Percentiles rank a stretch among this genome's conserved stretches.
Evolutionary conservation across 108 stramenopile genomes (phyloP).

Genomic region (Epithemia pelagica): DNA sequence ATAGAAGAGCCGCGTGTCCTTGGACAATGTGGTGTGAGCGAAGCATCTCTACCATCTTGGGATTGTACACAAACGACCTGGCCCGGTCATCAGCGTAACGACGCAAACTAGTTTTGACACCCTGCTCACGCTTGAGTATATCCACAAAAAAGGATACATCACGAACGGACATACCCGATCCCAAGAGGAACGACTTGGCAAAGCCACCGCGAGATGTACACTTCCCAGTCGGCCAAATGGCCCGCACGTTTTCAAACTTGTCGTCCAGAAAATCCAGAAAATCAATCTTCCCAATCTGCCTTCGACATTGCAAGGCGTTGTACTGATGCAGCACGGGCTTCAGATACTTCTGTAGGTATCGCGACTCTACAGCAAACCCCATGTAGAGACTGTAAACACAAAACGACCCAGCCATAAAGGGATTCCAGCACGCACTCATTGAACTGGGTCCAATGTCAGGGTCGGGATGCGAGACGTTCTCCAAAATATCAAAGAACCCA

Average conservation of each 20-base stretch:
- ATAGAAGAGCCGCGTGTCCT: too few relatives aligned
- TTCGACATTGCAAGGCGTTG: neutral
- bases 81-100: too few relatives aligned
- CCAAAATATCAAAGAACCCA: too few relatives aligned
- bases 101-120: neutral
- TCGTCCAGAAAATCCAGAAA: constrained; percentile 3
- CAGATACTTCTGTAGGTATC: neutral
- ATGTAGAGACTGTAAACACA: constrained; percentile 6
- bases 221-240: neutral
- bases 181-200: neutral
- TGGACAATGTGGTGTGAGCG: too few relatives aligned
- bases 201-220: neutral
- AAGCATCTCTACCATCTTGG: too few relatives aligned
- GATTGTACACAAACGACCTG: too few relatives aligned
- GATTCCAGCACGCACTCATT: constrained; percentile 2
- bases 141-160: neutral
- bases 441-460: too few relatives aligned
- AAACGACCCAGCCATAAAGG: constrained; percentile 1
- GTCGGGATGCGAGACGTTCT: too few relatives aligned
- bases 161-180: neutral
- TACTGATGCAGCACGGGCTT: neutral
- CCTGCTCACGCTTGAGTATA: neutral
- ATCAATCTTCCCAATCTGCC: neutral
- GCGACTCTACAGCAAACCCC: neutral
- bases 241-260: neutral